Base-by-base conservation (phyloP, 306 rosid genomes). In the Acacia crassicarpa region DNA sequence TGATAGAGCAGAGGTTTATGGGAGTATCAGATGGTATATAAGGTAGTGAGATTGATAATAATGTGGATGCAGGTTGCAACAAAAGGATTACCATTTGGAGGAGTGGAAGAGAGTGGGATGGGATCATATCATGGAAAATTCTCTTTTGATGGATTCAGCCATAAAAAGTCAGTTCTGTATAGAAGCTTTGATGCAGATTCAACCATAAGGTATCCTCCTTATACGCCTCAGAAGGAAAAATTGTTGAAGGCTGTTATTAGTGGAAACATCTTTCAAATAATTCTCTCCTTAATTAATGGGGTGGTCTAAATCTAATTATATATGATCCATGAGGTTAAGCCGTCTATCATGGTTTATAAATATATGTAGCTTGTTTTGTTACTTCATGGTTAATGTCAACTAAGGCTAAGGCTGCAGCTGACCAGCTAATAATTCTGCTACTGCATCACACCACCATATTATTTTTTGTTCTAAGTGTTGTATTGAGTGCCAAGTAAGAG, bases 21-120 rank as follows among this genome's bases (percentile, higher is more conserved):
- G 49, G 3, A 45, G 11, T 45, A 45, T 45, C 12, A 9, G 49
- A 45, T 9, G 49, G 11, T 11, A 9, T 45, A 2, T 10, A 11
- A 32, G 11, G 49, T 45, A 45, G 49, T 12, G 53, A 48, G 16
- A 48, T 14, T 48, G 53, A 48, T 51, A 1, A 51, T 17, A 5
- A 51, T 16, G 58, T 58, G 69, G 41, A 44, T 83, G 87, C 89
- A 93, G 97, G 89, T 91, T 71, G 90, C 88, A n/a, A 76, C 83
- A 22, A 63, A 56, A 1, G 93, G 97, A 8, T 85, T 93, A 76
- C 98, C 98, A 22, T 93, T 93, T 68, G 98, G 98, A 85, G 98
- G 98, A 75, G 94, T 93, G 4, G 98, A 86, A 80, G 98, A 93
- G 86, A 93, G 98, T 84, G 98, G 98, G 72, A 93, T 91, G 94